Base-by-base conservation (phyloP, 495 filamentous ascomycete species). In the Penicillium coprophilum region DNA sequence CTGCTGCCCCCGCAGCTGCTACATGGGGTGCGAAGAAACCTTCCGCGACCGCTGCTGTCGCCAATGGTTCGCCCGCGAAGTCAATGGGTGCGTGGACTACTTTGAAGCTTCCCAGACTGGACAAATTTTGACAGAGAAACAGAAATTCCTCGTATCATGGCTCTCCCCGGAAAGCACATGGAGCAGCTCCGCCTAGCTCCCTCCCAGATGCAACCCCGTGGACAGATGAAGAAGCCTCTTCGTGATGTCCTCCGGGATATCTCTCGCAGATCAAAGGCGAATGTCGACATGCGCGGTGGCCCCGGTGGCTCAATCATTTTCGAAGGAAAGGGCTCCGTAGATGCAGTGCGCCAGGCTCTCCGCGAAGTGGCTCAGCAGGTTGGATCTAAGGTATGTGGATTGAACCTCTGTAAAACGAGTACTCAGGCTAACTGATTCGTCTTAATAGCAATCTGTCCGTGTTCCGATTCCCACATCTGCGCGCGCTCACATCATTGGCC, bases 401-500 rank as follows among this genome's bases (percentile, higher is more conserved):
- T 10, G 5, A 10, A 23, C 20, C 27, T 44, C 3, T 32, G 19
- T 11, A 27, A 31, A 9, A 19, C 19, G 45, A 24, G 17, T 23
- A 6, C 43, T 3, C 7, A 20, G 8, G 41, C 55, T 45, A 44
- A 55, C 23, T 20, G 1, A 38, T 40, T 21, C 19, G 24, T 32
- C 50, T 23, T 57, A 50, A 55, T 62, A 92, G 89, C 85, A 87
- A 81, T 82, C 85, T 30, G 70, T 88, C 51, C 85, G 82, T 56
- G 80, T 96, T 24, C 80, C 89, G 3, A 87, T 98, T 55, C 94
- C 94, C 23, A 80, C 88, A 13, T 92, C 89, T 31, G 83, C 90
- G 6, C 85, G 90, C 46, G 80, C 90, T 13, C 85, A 90, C 69
- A 90, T 99, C 67, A 97, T 99, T 69, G 95, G 94, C 65, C 89